Conservation (phyloP, 345 rosid genomes). For the Heritiera littoralis region DNA sequence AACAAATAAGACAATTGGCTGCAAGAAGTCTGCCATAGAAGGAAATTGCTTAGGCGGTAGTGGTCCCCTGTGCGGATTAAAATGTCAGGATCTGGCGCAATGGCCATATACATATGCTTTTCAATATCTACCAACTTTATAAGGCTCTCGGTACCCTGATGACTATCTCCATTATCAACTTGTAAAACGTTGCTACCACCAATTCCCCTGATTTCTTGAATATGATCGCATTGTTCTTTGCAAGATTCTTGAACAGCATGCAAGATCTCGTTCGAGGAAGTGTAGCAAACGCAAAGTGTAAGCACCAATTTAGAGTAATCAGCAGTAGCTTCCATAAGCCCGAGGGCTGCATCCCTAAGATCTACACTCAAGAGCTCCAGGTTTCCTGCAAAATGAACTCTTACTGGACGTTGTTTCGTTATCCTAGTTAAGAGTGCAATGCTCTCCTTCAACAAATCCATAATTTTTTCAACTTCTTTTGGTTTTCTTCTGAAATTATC, state of each 20-base stretch:
- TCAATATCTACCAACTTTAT: slow-evolving; percentile 42
- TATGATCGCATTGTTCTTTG: slow-evolving; percentile 23
- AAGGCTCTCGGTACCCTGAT: neutral
- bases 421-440: slow-evolving; percentile 31
- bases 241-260: slow-evolving; percentile 47
- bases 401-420: slow-evolving; percentile 30
- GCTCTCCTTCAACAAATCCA: slow-evolving; percentile 53
- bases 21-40: slow-evolving; percentile 48
- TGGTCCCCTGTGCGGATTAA: slow-evolving; percentile 50
- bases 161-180: no score
- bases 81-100: slow-evolving; percentile 56
- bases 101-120: slow-evolving; percentile 52
- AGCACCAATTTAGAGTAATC: slow-evolving; percentile 34
- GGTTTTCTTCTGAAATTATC: slow-evolving; percentile 58
- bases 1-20: slow-evolving; percentile 34
- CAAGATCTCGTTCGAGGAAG: slow-evolving; percentile 47
- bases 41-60: slow-evolving; percentile 54
- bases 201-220: neutral
- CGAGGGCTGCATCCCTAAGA: slow-evolving; percentile 37
- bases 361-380: slow-evolving; percentile 37
- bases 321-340: slow-evolving; percentile 42
- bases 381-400: slow-evolving; percentile 48
- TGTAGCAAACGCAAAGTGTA: slow-evolving; percentile 45
- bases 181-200: neutral
- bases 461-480: slow-evolving; percentile 44